phyloP scores from a whole-genome alignment of 2,329 filamentous ascomycete species.

The Sporothrix phasma region DNA sequence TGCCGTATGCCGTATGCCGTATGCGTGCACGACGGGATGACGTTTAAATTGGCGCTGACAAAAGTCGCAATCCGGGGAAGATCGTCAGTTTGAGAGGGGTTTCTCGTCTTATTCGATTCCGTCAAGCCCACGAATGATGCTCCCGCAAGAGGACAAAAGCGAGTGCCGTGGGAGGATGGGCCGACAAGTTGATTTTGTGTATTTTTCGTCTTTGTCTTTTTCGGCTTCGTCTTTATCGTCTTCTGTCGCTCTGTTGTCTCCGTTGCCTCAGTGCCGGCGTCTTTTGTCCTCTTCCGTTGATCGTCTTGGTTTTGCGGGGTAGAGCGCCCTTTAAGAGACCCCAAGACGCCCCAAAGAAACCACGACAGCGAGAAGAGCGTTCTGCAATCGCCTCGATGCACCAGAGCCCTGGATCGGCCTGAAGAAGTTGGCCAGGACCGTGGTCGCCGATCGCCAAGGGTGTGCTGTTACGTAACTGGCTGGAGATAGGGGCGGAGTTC shows the following conservation, averaged over 20 bases:
- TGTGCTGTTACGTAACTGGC: conserved; percentile 10
- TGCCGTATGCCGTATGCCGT: too few relatives aligned
- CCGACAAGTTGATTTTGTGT: neutral
- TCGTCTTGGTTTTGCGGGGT: neutral
- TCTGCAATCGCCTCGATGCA: neutral
- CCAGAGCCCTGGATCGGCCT: neutral
- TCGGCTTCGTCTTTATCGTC: neutral
- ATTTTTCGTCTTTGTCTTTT: neutral
- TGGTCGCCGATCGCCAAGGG: neutral
- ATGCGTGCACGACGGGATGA: neutral
- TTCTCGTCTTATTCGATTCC: neutral
- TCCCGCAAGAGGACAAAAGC: neutral
- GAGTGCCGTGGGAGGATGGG: neutral
- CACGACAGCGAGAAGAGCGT: too few relatives aligned
- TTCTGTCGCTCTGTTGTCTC: neutral
- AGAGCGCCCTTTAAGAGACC: neutral
- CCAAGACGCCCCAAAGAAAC: too few relatives aligned
- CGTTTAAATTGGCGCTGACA: neutral
- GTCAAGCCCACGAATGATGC: neutral
- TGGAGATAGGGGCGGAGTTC: conserved; percentile 2
- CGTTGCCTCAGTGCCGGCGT: too few relatives aligned
- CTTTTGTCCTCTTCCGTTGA: too few relatives aligned
- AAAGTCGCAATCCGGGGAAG: neutral
- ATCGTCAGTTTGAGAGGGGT: neutral
- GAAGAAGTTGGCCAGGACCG: neutral